phyloP scores from a whole-genome alignment of 345 rosid species.

The Melaleuca quinquenervia region DNA sequence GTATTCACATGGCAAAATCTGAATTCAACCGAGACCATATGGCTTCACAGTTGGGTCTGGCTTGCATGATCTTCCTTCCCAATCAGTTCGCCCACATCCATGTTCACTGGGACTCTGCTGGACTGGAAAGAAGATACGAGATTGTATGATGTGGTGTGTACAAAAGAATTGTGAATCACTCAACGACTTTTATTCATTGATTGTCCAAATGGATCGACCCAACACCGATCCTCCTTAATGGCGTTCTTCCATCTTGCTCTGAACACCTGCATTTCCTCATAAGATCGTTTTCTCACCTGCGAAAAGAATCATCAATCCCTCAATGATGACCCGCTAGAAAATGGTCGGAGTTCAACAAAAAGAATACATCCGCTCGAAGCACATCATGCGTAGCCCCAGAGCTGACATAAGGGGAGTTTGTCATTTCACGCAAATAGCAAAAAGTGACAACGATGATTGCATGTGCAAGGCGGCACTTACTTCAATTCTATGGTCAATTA shows the following conservation, averaged over 20 bases:
- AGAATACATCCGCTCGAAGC: neutral
- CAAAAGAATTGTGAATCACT: neutral
- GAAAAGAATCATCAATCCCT: neutral
- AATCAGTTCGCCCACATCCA: neutral
- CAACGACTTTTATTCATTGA: neutral
- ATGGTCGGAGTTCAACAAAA: neutral
- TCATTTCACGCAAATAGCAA: neutral
- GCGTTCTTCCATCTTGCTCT: constrained; percentile 65
- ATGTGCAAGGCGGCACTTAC: constrained; percentile 14
- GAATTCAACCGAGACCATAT: neutral
- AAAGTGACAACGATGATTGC: neutral
- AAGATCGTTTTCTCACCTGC: constrained; percentile 78
- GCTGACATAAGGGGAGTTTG: neutral
- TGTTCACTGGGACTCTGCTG: neutral
- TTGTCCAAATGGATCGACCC: constrained; percentile 68
- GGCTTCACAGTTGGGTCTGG: neutral
- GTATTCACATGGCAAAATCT: neutral
- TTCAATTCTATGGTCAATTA: constrained; percentile 49
- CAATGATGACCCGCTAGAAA: neutral
- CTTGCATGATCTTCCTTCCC: neutral
- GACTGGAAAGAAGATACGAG: neutral
- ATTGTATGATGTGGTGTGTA: neutral
- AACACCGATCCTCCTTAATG: constrained; percentile 49
- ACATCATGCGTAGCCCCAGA: neutral
- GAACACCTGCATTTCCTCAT: constrained; percentile 59